Evolutionary conservation across 805 yeast genomes (phyloP).

Genomic region (Saccharomycodes ludwigii): DNA sequence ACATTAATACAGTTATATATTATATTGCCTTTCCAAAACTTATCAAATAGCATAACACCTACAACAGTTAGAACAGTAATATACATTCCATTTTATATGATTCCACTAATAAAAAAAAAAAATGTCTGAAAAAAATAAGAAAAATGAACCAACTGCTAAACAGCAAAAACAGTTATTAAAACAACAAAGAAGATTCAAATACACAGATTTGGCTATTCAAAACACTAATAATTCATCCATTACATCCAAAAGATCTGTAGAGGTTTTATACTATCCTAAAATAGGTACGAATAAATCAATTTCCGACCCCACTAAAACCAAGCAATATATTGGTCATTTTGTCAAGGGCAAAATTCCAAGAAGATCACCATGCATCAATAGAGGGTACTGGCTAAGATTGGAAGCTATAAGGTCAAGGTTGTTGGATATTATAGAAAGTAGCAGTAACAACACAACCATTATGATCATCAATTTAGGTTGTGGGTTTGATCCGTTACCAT

Average conservation of each 20-base stretch:
- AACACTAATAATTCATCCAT: slow-evolving; percentile 78
- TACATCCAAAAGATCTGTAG: slow-evolving; percentile 73
- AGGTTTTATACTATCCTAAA: slow-evolving; percentile 35
- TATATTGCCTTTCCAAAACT: too few species aligned
- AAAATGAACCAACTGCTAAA: slow-evolving; percentile 9
- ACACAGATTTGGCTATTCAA: slow-evolving; percentile 60
- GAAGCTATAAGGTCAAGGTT: slow-evolving; percentile 48
- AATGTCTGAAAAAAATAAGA: too few species aligned
- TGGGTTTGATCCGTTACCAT: slow-evolving; percentile 59
- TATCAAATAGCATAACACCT: too few species aligned
- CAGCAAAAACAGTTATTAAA: slow-evolving; percentile 24
- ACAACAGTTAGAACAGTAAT: too few species aligned
- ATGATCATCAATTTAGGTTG: slow-evolving; percentile 62
- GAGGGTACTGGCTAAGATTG: slow-evolving; percentile 78
- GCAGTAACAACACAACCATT: slow-evolving; percentile 18
- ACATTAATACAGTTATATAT: too few species aligned
- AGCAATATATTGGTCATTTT: slow-evolving; percentile 50
- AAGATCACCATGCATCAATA: slow-evolving; percentile 67
- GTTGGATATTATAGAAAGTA: slow-evolving; percentile 30
- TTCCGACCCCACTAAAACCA: slow-evolving; percentile 10
- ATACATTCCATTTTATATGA: too few species aligned
- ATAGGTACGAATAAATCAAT: slow-evolving; percentile 10
- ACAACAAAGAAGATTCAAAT: slow-evolving; percentile 33
- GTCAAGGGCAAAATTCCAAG: slow-evolving; percentile 43
- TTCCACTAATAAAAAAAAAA: too few species aligned